Conservation (phyloP, 805 yeast species). For the Wickerhamomyces bisporus region DNA sequence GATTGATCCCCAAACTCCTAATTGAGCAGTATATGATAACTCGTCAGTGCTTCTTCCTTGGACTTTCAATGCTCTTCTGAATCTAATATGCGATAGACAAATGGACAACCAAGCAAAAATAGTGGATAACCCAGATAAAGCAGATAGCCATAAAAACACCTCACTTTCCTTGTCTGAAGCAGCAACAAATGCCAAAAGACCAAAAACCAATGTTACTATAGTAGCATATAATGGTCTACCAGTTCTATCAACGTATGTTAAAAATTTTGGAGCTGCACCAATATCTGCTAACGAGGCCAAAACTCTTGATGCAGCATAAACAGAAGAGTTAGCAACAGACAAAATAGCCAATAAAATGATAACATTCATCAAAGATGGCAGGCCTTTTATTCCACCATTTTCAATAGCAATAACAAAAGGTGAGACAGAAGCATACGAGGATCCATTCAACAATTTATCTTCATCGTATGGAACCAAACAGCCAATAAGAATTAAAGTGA, state of each 20-base stretch:
- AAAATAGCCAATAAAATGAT: constrained; percentile 56
- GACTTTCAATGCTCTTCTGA: constrained; percentile 48
- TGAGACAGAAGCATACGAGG: constrained; percentile 54
- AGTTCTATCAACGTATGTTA: constrained; percentile 41
- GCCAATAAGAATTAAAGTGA: constrained; percentile 53
- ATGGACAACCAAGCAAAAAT: constrained; percentile 77
- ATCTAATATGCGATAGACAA: constrained; percentile 62
- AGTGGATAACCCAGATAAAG: constrained; percentile 75
- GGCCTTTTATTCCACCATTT: constrained; percentile 53
- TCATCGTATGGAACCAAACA: constrained; percentile 54
- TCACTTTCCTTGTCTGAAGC: constrained; percentile 51
- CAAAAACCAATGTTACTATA: constrained; percentile 38
- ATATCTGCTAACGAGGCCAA: constrained; percentile 47
- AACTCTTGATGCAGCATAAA: constrained; percentile 52
- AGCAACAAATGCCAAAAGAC: constrained; percentile 55
- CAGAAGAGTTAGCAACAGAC: constrained; percentile 43
- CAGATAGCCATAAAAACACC: constrained; percentile 71
- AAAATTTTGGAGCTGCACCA: constrained; percentile 44
- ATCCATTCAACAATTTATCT: constrained; percentile 48
- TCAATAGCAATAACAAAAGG: constrained; percentile 62
- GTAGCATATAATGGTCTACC: constrained; percentile 54
- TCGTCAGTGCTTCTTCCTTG: constrained; percentile 69
- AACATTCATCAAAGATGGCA: constrained; percentile 59
- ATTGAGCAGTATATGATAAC: constrained; percentile 61
- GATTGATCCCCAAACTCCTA: constrained; percentile 63